Conservation (phyloP, 345 rosid genomes). For the Brassica cretica region DNA sequence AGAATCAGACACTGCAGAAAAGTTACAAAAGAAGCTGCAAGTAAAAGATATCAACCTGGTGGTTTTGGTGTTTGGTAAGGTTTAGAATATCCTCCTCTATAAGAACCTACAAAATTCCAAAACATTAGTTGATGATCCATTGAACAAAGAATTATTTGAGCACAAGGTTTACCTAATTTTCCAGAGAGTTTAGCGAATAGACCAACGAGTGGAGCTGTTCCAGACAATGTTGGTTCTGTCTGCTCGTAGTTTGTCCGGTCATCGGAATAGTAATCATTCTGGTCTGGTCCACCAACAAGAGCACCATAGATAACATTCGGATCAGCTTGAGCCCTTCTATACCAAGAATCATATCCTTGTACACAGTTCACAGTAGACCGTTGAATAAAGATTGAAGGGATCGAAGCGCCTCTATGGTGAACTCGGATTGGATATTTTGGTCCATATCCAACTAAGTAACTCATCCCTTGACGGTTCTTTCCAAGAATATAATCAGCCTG, state of each 20-base stretch:
- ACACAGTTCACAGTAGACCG: constrained; percentile 47
- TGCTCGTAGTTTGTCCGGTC: constrained; percentile 59
- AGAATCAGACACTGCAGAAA: not conserved
- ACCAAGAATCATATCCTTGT: constrained; percentile 64
- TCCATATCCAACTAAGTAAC: constrained; percentile 81
- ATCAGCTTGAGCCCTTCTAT: constrained; percentile 43
- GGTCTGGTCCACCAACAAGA: constrained; percentile 68
- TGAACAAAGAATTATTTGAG: not conserved
- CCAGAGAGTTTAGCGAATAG: constrained; percentile 48
- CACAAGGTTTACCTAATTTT: constrained; percentile 32
- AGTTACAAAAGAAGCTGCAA: not conserved
- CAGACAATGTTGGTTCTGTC: constrained; percentile 68
- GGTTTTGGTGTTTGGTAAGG: constrained; percentile 19
- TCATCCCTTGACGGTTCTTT: constrained; percentile 54
- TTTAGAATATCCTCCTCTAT: constrained; percentile 27
- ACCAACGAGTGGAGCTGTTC: constrained; percentile 56
- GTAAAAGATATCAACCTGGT: not conserved
- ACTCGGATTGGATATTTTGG: constrained; percentile 56
- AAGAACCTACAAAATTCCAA: constrained; percentile 38
- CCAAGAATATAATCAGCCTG: constrained; percentile 81
- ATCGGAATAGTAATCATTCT: constrained; percentile 51
- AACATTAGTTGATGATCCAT: constrained; percentile 4
- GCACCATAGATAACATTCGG: constrained; percentile 49
- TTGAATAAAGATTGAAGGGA: constrained; percentile 43
- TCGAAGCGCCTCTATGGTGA: constrained; percentile 63